Conservation (phyloP, 441 rosid genomes). For the Croton setiger region DNA sequence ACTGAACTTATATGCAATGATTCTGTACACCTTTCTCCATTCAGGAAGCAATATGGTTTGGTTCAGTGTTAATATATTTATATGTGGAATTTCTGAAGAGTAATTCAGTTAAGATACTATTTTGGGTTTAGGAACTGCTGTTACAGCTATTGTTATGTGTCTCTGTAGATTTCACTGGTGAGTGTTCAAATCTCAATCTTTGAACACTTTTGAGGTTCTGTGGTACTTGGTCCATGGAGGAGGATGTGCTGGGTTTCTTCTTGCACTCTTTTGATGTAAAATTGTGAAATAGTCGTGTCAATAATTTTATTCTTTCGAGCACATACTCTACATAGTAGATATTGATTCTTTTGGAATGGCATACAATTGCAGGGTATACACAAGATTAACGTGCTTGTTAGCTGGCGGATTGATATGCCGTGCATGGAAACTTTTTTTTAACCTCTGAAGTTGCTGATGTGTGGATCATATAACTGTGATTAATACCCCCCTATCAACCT, state of each 20-base stretch:
- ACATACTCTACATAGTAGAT: conserved; percentile 30
- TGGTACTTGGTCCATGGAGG: conserved; percentile 26
- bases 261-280: conserved; percentile 25
- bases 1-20: conserved; percentile 12
- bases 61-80: conserved; percentile 8
- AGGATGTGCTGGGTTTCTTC: conserved; percentile 27
- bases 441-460: conserved; percentile 50
- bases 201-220: conserved; percentile 15
- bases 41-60: conserved; percentile 30
- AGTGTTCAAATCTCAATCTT: conserved; percentile 22
- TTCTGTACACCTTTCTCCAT: conserved; percentile 25
- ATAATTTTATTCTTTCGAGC: conserved; percentile 36
- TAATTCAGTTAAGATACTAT: conserved; percentile 22
- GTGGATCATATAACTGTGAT: conserved; percentile 37
- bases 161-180: conserved; percentile 25
- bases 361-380: conserved; percentile 71
- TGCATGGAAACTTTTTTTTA: conserved; percentile 59
- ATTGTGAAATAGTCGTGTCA: conserved; percentile 23
- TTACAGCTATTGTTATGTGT: conserved; percentile 25
- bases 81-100: conserved; percentile 20
- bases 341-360: conserved; percentile 76
- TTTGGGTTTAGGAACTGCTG: conserved; percentile 25
- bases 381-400: conserved; percentile 73
- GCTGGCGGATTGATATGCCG: conserved; percentile 78
- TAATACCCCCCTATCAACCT: conserved; percentile 14